Evolutionary conservation across 768 basidiomycete genomes (phyloP).

Genomic region (Lactarius pseudohatsudake): DNA sequence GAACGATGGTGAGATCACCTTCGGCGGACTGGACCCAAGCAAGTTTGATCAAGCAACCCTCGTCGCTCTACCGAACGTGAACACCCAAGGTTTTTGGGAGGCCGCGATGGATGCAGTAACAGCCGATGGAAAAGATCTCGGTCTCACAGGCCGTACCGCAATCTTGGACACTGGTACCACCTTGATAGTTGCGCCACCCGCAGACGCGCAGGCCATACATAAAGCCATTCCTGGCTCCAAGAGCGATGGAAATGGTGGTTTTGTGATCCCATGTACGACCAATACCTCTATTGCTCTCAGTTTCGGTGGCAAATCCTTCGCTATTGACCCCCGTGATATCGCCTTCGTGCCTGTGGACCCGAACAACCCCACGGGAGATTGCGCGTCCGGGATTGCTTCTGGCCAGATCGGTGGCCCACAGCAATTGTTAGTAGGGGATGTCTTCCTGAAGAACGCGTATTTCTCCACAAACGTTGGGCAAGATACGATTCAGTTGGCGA

Average conservation of each 20-base stretch:
- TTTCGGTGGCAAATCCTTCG: slow-evolving; percentile 57
- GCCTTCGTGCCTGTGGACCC: slow-evolving; percentile 53
- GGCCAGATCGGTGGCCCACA: slow-evolving; percentile 57
- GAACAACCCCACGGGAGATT: slow-evolving; percentile 57
- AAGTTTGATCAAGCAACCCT: slow-evolving; percentile 66
- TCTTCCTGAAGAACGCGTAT: slow-evolving; percentile 77
- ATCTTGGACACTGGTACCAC: slow-evolving; percentile 58
- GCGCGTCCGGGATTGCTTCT: slow-evolving; percentile 67
- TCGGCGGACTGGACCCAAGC: slow-evolving; percentile 69
- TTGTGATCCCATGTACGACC: slow-evolving; percentile 68
- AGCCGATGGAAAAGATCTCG: slow-evolving; percentile 54
- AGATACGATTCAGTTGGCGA: slow-evolving; percentile 61
- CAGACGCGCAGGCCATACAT: slow-evolving; percentile 58
- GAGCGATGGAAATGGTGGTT: slow-evolving; percentile 47
- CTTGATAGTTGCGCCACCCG: slow-evolving; percentile 41
- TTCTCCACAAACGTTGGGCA: slow-evolving; percentile 60
- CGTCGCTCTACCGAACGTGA: slow-evolving; percentile 62
- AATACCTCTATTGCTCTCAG: slow-evolving; percentile 52
- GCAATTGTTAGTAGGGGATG: slow-evolving; percentile 74
- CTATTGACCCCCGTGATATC: slow-evolving; percentile 67
- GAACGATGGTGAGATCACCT: slow-evolving; percentile 80
- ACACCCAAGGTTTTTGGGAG: slow-evolving; percentile 78
- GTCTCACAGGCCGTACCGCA: slow-evolving; percentile 62
- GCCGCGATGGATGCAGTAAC: slow-evolving; percentile 56
- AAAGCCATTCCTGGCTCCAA: slow-evolving; percentile 53